Conservation (phyloP, 2,329 filamentous ascomycete species). For the Herpotrichia juniperi region DNA sequence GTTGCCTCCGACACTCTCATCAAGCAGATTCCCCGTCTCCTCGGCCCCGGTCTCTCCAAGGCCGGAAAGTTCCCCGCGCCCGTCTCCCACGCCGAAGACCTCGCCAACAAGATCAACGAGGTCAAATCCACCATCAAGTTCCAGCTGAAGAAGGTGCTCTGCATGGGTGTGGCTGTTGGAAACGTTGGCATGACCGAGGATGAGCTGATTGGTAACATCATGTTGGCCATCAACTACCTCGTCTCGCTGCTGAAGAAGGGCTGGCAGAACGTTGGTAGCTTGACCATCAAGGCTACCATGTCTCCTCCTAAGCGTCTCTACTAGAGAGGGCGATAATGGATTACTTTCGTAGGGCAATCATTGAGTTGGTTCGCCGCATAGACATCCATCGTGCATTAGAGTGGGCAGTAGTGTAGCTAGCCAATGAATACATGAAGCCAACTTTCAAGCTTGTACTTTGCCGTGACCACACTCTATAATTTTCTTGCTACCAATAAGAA, state of each 20-base stretch:
- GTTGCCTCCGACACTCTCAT: slow-evolving; percentile 95
- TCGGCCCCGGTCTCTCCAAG: slow-evolving; percentile 70
- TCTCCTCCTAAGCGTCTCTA: slow-evolving; percentile 97
- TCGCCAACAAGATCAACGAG: slow-evolving; percentile 94
- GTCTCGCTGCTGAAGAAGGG: slow-evolving; percentile 99
- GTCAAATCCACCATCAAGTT: slow-evolving; percentile 99
- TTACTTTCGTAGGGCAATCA: neutral
- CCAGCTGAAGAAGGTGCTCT: slow-evolving; percentile 99
- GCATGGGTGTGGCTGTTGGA: slow-evolving; percentile 98
- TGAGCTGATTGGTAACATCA: slow-evolving; percentile 97
- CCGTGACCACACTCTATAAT: neutral
- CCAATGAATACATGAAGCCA: slow-evolving; percentile 38
- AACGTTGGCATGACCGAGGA: slow-evolving; percentile 98
- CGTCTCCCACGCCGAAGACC: slow-evolving; percentile 95
- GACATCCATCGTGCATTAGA: slow-evolving; percentile 5
- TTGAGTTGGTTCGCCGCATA: neutral
- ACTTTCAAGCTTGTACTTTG: neutral
- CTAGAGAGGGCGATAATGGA: slow-evolving; percentile 60
- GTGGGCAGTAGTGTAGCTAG: slow-evolving; percentile 39
- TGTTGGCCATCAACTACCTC: slow-evolving; percentile 99
- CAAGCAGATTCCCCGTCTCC: slow-evolving; percentile 99
- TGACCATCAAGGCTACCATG: slow-evolving; percentile 99
- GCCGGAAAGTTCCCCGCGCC: slow-evolving; percentile 99
- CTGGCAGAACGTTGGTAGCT: slow-evolving; percentile 99
- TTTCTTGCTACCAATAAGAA: too few species aligned